A percentile compares a stretch with the other conserved stretches of the same genome.
These are phyloP conservation scores for Actinomortierella ambigua DNA, from an alignment of 371 early-diverging fungal species.

Conservation along the genomic window DNA sequence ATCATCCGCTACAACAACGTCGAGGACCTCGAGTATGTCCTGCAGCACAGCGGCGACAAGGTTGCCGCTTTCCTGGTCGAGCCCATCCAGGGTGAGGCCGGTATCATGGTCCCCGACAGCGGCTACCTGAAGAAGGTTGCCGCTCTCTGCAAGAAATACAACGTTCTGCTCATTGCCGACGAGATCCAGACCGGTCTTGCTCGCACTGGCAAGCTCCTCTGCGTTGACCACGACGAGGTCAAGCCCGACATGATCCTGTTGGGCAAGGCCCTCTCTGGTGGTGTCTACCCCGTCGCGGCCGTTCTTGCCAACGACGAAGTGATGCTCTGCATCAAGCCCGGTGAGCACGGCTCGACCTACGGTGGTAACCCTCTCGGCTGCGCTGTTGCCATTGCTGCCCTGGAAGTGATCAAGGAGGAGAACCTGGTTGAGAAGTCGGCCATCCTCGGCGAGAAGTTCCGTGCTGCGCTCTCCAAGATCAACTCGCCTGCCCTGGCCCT, in stretches of 20 bases:
- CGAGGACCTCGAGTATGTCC: slow-evolving; percentile 87
- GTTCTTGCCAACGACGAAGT: slow-evolving; percentile 88
- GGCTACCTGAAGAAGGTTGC: slow-evolving; percentile 86
- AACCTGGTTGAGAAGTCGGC: slow-evolving; percentile 81
- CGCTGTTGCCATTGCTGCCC: slow-evolving; percentile 94
- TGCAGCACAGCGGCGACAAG: slow-evolving; percentile 79
- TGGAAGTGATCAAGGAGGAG: slow-evolving; percentile 95
- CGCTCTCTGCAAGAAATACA: slow-evolving; percentile 94
- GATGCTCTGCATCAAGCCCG: slow-evolving; percentile 94
- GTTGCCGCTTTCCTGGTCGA: slow-evolving; percentile 96
- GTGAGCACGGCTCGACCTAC: slow-evolving; percentile 97
- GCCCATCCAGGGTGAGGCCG: slow-evolving; percentile 99
- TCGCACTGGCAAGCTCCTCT: slow-evolving; percentile 94
- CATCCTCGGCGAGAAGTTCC: slow-evolving; percentile 83
- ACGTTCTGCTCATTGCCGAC: slow-evolving; percentile 96
- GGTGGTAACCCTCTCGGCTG: slow-evolving; percentile 97
- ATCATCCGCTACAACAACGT: slow-evolving; percentile 82
- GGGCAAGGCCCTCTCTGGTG: slow-evolving; percentile 96
- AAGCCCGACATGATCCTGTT: slow-evolving; percentile 93
- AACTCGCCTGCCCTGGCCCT: slow-evolving; percentile 72
- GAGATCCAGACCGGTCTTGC: slow-evolving; percentile 98
- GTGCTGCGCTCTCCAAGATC: slow-evolving; percentile 71
- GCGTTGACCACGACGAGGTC: slow-evolving; percentile 88
- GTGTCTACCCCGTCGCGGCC: slow-evolving; percentile 95
- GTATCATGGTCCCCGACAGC: slow-evolving; percentile 92